Base-by-base conservation (phyloP, 2,329 filamentous ascomycete genomes). In the Coccinonectria pachysandricola region DNA sequence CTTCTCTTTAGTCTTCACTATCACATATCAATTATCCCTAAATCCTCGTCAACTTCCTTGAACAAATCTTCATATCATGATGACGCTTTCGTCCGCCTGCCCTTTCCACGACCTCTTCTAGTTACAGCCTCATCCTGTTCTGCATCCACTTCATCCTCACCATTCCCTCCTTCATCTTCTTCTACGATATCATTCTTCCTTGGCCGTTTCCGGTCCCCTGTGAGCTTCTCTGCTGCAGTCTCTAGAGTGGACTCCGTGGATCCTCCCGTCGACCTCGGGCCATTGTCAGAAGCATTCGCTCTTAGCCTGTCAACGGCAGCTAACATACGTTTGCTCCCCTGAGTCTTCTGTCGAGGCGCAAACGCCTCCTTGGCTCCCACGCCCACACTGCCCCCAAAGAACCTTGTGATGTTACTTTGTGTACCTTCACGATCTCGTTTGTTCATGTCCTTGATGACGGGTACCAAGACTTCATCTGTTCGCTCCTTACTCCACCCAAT, bases 391-490 rank as follows among this genome's bases (percentile, higher is more conserved):
- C 88, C 88, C 8, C 75, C 72, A 51, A 96, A 95, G 53, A 78
- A 98, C 13, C 77, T 68, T n/a, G 91, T 98, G 39, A 98, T 94
- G 43, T 98, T 98, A 32, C 76, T 78, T 62, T 98, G 91, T 11
- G 88, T 96, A 6, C 91, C 91, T 57, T 96, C 91, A 15, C 75
- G 67, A 39, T 84, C 81, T 19, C 91, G 69, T 4, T 75, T 72
- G 50, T 96, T 96, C 82, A 98, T 93, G 47, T 98, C 91, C 30
- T 78, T 71, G 37, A 98, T 91, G 2, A 98, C 92, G 0, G 91
- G 91, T 2, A 98, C 84, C 2, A 98, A 70, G 3, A 98, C 82
- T 54, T 98, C 91, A 46, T 98, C 91, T 0, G 88, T 96, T 6
- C 86, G 68, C 53, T 96, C 88, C 51, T 81, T 78, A 28, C 68